Evolutionary conservation across 2,329 filamentous ascomycete species (phyloP), one percentile per base, ranked within the genome.

Genomic region (Trichophyton rubrum): DNA sequence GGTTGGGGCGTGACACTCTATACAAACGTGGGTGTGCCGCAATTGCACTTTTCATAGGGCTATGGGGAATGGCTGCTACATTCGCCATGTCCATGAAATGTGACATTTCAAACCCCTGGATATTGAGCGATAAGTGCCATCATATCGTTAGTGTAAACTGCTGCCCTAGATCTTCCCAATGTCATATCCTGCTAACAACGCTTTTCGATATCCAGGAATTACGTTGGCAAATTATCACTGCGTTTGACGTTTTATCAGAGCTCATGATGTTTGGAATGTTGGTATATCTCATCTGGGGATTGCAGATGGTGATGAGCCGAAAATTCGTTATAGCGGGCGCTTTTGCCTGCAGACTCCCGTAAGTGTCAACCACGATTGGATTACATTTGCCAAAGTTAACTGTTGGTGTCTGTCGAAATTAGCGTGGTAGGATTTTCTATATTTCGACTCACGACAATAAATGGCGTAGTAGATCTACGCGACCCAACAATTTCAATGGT

Each of bases 161-260:
- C 24, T 17, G 27, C 7, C n/a, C 22, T 27, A 30, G 4, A 20
- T 7, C n/a, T n/a, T 41, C 56, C 24, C 7, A 2, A 9, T 15
- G 3, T 55, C 17, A 15, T 15, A 60, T n/a, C 4, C 5, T 4
- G 27, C 45, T 59, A 51, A 40, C 33, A 41, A 6, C 30, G 7
- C 5, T 13, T 17, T 33, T 40, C 47, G 47, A 47, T 24, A 43
- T 11, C 2, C 11, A 62, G 60, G 56, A 60, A n/a, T 45, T 56
- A 22, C 67, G 71, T 51, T 76, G 71, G 74, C 70, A 72, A 64
- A 64, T 69, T 2, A 69, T 76, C 60, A 73, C 73, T 7, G 71
- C 66, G 1, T 68, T 77, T 33, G 74, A 78, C 62, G 65, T 75
- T 47, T 60, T 70, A 5, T 74, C 71, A 9, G 72, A 74, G 61